phyloP scores from a whole-genome alignment of 75 land plant genomes.

The Selaginella tamariscina region DNA sequence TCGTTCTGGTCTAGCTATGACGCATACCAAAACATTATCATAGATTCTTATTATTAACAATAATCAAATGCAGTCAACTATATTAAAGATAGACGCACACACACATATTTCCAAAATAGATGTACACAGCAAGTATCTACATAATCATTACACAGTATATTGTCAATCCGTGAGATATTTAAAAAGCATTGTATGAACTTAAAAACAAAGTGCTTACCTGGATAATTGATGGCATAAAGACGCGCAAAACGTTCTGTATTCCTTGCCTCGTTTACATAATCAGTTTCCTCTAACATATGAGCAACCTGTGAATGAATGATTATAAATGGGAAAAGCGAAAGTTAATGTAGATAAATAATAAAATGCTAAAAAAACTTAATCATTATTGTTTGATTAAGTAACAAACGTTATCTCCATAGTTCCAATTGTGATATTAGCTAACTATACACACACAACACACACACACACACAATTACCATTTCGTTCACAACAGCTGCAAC shows the following conservation, averaged over 20 bases:
- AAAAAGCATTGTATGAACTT: background rate
- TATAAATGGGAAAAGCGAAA: background rate
- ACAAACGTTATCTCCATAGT: background rate
- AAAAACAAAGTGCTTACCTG: background rate
- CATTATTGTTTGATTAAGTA: background rate
- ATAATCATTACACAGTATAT: too few species aligned
- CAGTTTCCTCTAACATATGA: conserved; percentile 96
- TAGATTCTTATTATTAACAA: too few species aligned
- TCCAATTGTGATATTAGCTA: background rate
- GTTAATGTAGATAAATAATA: background rate
- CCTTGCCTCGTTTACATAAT: conserved; percentile 72
- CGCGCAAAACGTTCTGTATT: conserved; percentile 93
- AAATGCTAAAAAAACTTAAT: background rate
- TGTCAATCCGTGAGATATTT: too few species aligned
- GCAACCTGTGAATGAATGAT: conserved; percentile 37
- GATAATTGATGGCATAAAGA: conserved; percentile 40
- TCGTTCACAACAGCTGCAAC: conserved; percentile 87
- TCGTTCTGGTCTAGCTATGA: too few species aligned
- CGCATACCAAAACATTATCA: too few species aligned
- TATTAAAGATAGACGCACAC: too few species aligned
- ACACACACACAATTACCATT: conserved; percentile 45
- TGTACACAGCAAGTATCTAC: too few species aligned
- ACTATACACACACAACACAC: background rate
- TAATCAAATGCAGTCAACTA: too few species aligned
- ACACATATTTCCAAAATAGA: too few species aligned